Base-by-base conservation (phyloP, 768 basidiomycete genomes). In the Fomitopsis serialis region DNA sequence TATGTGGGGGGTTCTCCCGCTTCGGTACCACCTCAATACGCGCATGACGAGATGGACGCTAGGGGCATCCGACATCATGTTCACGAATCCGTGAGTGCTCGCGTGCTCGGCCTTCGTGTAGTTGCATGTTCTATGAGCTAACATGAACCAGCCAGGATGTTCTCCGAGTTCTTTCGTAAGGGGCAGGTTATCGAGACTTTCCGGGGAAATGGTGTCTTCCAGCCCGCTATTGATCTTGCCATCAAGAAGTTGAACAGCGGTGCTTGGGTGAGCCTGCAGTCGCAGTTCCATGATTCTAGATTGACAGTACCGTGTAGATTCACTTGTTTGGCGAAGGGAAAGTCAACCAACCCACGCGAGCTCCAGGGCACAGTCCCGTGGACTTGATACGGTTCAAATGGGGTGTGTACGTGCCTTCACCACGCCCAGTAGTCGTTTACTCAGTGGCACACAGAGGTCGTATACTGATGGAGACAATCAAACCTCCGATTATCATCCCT, bases 161-260 rank as follows among this genome's bases (percentile, higher is more conserved):
- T 88, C 74, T 87, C 88, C 0, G 73, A 79, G 50, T 96, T 97
- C 74, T 97, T 98, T 68, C 77, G 84, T 47, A 77, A 82, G 12
- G 95, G 95, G 9, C 95, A 97, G 68, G 92, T 92, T 21, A 76
- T 97, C 52, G 92, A 98, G 68, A 97, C 93, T 0, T 85, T 92
- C 64, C 78, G 95, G 45, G 95, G 95, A n/a, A 77, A 79, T 25
- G 95, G 95, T 2, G 81, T 97, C 51, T 87, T 87, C 67, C 95
- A 98, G 64, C 78, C 82, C 22, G 89, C 95, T 13, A 78, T 98
- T 3, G 87, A 97, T 66, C 62, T 72, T n/a, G 92, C 93, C 2
- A 87, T 93, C 36, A 74, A 82, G 47, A 86, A 87, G 66, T 73
- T 98, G 34, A 80, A 96, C 65, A 68, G 77, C 44, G 95, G 95